Conservation (phyloP, 164 flowering plant genomes). For the Akebia trifoliata region DNA sequence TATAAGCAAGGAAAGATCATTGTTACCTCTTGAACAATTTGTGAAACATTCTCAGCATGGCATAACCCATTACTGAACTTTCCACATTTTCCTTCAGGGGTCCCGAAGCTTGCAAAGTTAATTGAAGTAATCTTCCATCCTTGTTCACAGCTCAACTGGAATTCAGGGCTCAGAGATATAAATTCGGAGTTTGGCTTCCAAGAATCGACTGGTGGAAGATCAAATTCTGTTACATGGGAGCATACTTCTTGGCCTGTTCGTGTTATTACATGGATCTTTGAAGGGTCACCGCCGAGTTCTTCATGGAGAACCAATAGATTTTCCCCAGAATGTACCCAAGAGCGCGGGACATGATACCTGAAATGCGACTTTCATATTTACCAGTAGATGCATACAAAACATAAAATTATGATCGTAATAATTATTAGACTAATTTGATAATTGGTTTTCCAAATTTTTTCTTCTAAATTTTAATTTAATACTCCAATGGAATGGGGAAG, state of each 20-base stretch:
- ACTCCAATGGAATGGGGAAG: neutral
- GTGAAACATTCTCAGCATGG: slow-evolving; percentile 25
- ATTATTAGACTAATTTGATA: too few species aligned
- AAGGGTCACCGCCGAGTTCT: slow-evolving; percentile 64
- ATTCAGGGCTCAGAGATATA: slow-evolving; percentile 28
- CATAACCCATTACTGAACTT: slow-evolving; percentile 37
- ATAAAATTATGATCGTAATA: neutral
- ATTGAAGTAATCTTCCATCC: slow-evolving; percentile 44
- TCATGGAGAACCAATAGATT: slow-evolving; percentile 56
- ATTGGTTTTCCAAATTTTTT: too few species aligned
- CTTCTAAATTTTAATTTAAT: too few species aligned
- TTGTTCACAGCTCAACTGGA: slow-evolving; percentile 38
- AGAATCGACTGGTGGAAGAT: slow-evolving; percentile 42
- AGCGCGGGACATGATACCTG: slow-evolving; percentile 66
- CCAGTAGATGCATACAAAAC: neutral
- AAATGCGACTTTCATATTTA: slow-evolving; percentile 3
- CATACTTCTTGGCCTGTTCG: slow-evolving; percentile 42
- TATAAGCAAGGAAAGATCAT: slow-evolving; percentile 3
- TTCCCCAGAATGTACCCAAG: slow-evolving; percentile 51
- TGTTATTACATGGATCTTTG: slow-evolving; percentile 37
- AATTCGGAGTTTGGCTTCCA: slow-evolving; percentile 29
- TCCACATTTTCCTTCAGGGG: slow-evolving; percentile 53
- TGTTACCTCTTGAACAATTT: slow-evolving; percentile 35
- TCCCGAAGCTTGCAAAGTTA: slow-evolving; percentile 58
- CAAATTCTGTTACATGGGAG: slow-evolving; percentile 38